Evolutionary conservation across 768 basidiomycete genomes (phyloP), one percentile per base, ranked within the genome.

Genomic region (Lentinula sp.): DNA sequence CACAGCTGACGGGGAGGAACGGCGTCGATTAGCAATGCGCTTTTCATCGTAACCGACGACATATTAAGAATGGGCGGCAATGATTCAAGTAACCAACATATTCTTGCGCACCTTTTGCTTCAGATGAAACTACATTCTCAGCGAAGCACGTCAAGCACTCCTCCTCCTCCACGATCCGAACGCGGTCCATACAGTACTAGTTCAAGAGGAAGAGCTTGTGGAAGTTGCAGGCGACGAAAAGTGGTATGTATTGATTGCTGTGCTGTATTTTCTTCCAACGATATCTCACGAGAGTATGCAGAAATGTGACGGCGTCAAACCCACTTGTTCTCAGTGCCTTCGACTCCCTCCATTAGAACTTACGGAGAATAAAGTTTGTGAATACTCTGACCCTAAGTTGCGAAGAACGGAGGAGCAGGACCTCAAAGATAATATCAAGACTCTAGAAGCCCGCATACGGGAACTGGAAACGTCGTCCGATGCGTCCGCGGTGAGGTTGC

Each of bases 271-370:
- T 11, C 9, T 21, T 15, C 9, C 8, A 46, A 5, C 21, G 37
- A 48, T 46, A 5, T 21, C 16, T 48, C 18, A 28, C 31, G 13
- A 34, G 13, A n/a, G 4, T 49, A 1, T 13, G 15, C 31, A 80
- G 79, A 71, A 71, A 63, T 80, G 79, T 51, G 79, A 80, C 62
- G 76, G 79, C 3, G 56, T 52, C 2, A 69, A 73, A 43, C 79
- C 79, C 0, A 66, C 70, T 7, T 80, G 79, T 55, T 68, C 69
- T 16, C 80, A 73, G 53, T 80, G 79, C 62, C 60, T 70, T 11
- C 66, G 75, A 2, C 70, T 71, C 0, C 69, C 74, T 43, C 37
- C 59, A 3, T 61, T 48, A 3, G 76, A 75, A 4, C 78, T 78
- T 40, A 5, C 42, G 10, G 46, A 48, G 11, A 5, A 48, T 48